Base-by-base conservation (phyloP, 2,329 filamentous ascomycete species). In the Pezicula neosporulosa region DNA sequence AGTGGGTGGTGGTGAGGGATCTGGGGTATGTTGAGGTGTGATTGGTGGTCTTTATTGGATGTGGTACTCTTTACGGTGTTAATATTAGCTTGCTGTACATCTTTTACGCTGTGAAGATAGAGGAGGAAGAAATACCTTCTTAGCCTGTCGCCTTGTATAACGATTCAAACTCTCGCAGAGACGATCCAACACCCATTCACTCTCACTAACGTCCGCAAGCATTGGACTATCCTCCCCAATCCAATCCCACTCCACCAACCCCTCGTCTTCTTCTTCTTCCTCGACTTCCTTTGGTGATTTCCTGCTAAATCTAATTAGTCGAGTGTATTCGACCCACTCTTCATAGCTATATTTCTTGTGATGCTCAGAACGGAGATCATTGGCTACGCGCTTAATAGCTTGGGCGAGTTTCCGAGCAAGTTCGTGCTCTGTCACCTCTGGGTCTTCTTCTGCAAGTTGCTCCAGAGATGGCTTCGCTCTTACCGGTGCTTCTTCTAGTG, bases 161-260 rank as follows among this genome's bases (percentile, higher is more conserved):
- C 70, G 56, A 54, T 67, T 66, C 61, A 89, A 64, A 63, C 83
- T 86, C 66, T 87, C 83, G 61, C 81, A 84, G 12, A 89, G 67
- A 33, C 83, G 73, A 63, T 86, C 79, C 2, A 89, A 68, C 50
- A 89, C 70, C 79, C 85, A 89, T 64, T 87, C 82, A 0, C 82
- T 75, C 67, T 89, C 86, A 6, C 72, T 77, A 54, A 80, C 69
- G 43, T 78, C 77, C 3, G 81, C 78, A 60, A 88, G 70, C 77
- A 89, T 80, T 0, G 86, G 86, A 60, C 82, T 86, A 51, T 82
- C 75, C 57, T 86, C 78, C 0, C 85, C 84, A 49, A 89, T 82
- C 86, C 86, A 89, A 61, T 89, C 85, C 85, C 85, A 88, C 33
- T 86, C 78, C 1, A 86, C 70, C 16, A 85, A 61, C 0, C 79